These are phyloP conservation scores for Vaccinium myrtillus DNA, from an alignment of 148 eudicot species.

Conservation along the genomic window DNA sequence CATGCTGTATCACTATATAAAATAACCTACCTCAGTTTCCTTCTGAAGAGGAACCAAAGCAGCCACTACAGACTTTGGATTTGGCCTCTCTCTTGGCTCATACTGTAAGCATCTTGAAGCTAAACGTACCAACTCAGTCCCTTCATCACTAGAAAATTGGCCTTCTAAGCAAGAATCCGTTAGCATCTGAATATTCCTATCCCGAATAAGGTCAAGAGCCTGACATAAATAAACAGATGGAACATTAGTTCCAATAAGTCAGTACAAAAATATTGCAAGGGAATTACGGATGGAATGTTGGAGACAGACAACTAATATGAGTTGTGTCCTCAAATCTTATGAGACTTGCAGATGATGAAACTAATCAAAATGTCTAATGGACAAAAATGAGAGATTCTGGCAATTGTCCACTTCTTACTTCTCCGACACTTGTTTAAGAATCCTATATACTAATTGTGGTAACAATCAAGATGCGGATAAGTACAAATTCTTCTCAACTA, in stretches of 20 bases:
- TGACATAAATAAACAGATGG: slow-evolving; percentile 29
- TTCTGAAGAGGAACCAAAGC: slow-evolving; percentile 89
- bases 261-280: not conserved
- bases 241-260: slow-evolving; percentile 1
- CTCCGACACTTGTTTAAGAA: not conserved
- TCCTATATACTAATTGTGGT: not conserved
- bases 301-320: not conserved
- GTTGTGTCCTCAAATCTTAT: slow-evolving; percentile 2
- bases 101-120: slow-evolving; percentile 90
- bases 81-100: slow-evolving; percentile 93
- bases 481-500: not conserved
- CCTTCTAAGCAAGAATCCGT: slow-evolving; percentile 97
- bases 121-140: slow-evolving; percentile 80
- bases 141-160: slow-evolving; percentile 79
- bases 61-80: slow-evolving; percentile 71
- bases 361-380: not conserved
- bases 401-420: not conserved
- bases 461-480: not conserved
- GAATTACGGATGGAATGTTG: not conserved
- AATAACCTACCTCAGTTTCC: slow-evolving; percentile 64
- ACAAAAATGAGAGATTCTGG: not conserved
- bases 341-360: not conserved
- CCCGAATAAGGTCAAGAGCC: slow-evolving; percentile 95
- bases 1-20: not conserved
- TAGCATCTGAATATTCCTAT: slow-evolving; percentile 80